Percentiles rank a stretch among this genome's conserved stretches.
phyloP scores from a whole-genome alignment of 2,329 filamentous ascomycete species.

The Coniochaeta sp. region DNA sequence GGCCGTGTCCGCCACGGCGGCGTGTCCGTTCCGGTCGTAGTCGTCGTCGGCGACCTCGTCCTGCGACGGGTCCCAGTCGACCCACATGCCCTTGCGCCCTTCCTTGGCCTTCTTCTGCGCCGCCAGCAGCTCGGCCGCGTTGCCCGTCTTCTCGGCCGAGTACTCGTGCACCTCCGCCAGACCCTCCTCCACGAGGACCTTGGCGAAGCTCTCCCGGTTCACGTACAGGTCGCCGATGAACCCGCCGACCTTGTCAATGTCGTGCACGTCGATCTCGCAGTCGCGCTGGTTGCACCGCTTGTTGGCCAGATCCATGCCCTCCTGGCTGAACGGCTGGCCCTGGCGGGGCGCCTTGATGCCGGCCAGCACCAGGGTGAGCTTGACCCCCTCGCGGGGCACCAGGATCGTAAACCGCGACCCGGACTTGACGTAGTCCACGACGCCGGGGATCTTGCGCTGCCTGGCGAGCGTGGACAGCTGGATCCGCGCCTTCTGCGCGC shows the following conservation, averaged over 20 bases:
- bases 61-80: constrained; percentile 86
- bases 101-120: constrained; percentile 90
- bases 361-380: constrained; percentile 89
- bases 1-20: constrained; percentile 36
- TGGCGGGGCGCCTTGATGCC: constrained; percentile 88
- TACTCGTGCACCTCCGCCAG: constrained; percentile 88
- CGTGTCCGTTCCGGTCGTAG: constrained; percentile 40
- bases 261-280: constrained; percentile 90
- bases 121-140: constrained; percentile 76
- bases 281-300: constrained; percentile 87
- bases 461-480: constrained; percentile 81
- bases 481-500: constrained; percentile 88
- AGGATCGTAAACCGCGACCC: constrained; percentile 89
- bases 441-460: constrained; percentile 84
- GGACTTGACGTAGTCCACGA: constrained; percentile 98
- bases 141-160: constrained; percentile 91
- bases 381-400: constrained; percentile 86
- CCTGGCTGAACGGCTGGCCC: constrained; percentile 89
- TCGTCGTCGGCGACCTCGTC: constrained; percentile 57
- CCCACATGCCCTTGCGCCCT: constrained; percentile 80
- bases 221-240: constrained; percentile 95
- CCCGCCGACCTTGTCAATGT: constrained; percentile 91
- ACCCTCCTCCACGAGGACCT: constrained; percentile 87
- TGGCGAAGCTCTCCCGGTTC: constrained; percentile 92
- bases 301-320: constrained; percentile 87